Evolutionary conservation across 2,329 filamentous ascomycete genomes (phyloP).

Genomic region (Arthrobotrys iridis): DNA sequence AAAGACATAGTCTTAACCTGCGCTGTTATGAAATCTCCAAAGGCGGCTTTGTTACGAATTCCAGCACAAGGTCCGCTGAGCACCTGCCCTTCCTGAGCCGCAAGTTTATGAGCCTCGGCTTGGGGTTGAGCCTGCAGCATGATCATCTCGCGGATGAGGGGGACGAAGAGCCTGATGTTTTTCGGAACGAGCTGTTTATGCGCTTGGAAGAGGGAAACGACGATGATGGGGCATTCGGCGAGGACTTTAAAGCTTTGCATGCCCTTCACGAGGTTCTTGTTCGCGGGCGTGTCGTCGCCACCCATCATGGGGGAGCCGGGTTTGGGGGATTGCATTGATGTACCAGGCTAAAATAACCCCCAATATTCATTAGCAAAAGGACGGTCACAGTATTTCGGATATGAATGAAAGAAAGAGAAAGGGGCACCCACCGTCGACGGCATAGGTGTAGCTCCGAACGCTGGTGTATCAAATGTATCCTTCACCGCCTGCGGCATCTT

Average conservation of each 20-base stretch:
- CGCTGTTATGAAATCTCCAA: slow-evolving; percentile 96
- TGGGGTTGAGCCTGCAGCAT: slow-evolving; percentile 91
- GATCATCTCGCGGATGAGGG: slow-evolving; percentile 89
- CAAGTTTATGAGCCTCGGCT: slow-evolving; percentile 88
- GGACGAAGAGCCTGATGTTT: slow-evolving; percentile 92
- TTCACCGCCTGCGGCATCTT: slow-evolving; percentile 94
- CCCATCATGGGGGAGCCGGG: slow-evolving; percentile 88
- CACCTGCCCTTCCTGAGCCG: slow-evolving; percentile 78
- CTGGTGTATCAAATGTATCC: slow-evolving; percentile 90
- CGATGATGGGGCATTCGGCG: slow-evolving; percentile 97
- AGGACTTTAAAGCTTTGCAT: slow-evolving; percentile 99
- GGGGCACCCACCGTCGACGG: slow-evolving; percentile 63
- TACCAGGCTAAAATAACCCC: slow-evolving; percentile 51
- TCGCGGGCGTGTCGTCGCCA: slow-evolving; percentile 80
- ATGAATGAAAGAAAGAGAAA: no score
- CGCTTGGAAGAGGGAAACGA: slow-evolving; percentile 96
- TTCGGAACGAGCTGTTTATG: slow-evolving; percentile 80
- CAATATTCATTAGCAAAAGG: slow-evolving; percentile 11
- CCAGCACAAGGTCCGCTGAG: slow-evolving; percentile 93
- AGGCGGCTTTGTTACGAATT: slow-evolving; percentile 91
- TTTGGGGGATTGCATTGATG: slow-evolving; percentile 80
- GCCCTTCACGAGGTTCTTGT: slow-evolving; percentile 82
- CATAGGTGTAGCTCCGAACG: slow-evolving; percentile 71
- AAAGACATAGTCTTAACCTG: slow-evolving; percentile 99
- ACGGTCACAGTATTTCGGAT: background rate